phyloP scores from a whole-genome alignment of 768 basidiomycete genomes.

The Strobilomyces confusus region DNA sequence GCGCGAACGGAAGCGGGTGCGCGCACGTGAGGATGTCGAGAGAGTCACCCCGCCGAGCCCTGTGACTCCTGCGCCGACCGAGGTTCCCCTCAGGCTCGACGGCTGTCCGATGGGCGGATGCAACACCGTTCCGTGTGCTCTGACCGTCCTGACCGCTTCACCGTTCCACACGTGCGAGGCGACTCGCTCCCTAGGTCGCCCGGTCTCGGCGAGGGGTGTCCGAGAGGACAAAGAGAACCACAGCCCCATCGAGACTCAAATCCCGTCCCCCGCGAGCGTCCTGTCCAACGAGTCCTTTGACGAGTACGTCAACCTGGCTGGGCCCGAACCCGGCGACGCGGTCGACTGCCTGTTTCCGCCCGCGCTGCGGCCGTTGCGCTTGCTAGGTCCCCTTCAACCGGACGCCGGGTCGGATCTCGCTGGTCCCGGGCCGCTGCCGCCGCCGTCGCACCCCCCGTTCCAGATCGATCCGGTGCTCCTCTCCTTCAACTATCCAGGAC shows the following conservation, averaged over 20 bases:
- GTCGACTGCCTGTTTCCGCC: conserved; percentile 20
- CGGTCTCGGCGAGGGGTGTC: neutral
- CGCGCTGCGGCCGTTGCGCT: conserved; percentile 17
- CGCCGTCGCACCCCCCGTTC: neutral
- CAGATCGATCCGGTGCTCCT: conserved; percentile 30
- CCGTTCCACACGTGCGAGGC: neutral
- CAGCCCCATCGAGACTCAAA: neutral
- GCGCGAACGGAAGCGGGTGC: neutral
- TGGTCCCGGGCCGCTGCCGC: neutral
- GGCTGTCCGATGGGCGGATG: conserved; percentile 1
- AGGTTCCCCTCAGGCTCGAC: neutral
- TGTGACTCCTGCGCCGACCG: neutral
- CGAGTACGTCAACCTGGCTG: conserved; percentile 7
- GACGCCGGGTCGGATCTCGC: neutral
- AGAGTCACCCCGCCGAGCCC: neutral
- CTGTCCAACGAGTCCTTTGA: conserved; percentile 18
- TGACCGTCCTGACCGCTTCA: neutral
- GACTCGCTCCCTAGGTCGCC: neutral
- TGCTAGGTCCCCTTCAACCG: conserved; percentile 10
- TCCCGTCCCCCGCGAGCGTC: conserved; percentile 19
- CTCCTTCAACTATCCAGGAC: conserved; percentile 10
- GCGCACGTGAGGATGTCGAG: neutral
- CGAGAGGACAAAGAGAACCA: neutral
- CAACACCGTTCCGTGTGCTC: neutral
- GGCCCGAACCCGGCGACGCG: neutral